A percentile compares a stretch with the other conserved stretches of the same genome.
Evolutionary conservation across 2,329 filamentous ascomycete species (phyloP).

Genomic region (Colletotrichum shisoi): DNA sequence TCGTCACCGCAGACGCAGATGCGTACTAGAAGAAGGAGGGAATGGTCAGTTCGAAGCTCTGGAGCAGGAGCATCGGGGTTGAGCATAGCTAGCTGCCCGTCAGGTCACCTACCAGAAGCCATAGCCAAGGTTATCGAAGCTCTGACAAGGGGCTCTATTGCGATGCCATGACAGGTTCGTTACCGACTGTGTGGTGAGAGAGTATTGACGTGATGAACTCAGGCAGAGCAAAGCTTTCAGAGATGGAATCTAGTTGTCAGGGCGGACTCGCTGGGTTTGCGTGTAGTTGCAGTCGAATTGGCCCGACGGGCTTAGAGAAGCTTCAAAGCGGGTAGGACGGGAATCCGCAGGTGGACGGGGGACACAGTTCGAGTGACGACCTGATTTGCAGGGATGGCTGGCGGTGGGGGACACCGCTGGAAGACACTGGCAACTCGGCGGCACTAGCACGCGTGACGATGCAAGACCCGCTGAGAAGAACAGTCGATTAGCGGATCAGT

Average conservation of each 20-base stretch:
- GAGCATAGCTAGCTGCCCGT: constrained; percentile 14
- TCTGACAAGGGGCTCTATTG: constrained; percentile 23
- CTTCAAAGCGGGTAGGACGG: constrained; percentile 33
- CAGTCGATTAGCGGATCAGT: constrained; percentile 26
- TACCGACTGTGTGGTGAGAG: neutral
- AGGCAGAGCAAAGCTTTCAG: neutral
- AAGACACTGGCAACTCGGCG: constrained; percentile 16
- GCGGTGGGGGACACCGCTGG: constrained; percentile 21
- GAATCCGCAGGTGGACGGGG: constrained; percentile 35
- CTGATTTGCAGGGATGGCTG: constrained; percentile 35
- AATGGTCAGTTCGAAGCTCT: constrained; percentile 31
- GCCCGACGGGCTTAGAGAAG: constrained; percentile 24
- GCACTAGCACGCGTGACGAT: constrained; percentile 28
- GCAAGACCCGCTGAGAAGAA: constrained; percentile 18
- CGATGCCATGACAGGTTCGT: constrained; percentile 32
- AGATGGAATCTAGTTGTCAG: neutral
- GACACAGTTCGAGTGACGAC: constrained; percentile 37
- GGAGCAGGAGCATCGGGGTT: neutral
- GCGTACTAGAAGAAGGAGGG: constrained; percentile 65
- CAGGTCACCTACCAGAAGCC: constrained; percentile 40
- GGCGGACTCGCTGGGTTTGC: neutral
- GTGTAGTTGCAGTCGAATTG: constrained; percentile 9
- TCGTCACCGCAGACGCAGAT: constrained; percentile 98
- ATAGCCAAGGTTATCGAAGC: constrained; percentile 26
- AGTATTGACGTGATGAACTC: neutral